Evolutionary conservation across 2,329 filamentous ascomycete species (phyloP).

Genomic region (Fulvia fulva): DNA sequence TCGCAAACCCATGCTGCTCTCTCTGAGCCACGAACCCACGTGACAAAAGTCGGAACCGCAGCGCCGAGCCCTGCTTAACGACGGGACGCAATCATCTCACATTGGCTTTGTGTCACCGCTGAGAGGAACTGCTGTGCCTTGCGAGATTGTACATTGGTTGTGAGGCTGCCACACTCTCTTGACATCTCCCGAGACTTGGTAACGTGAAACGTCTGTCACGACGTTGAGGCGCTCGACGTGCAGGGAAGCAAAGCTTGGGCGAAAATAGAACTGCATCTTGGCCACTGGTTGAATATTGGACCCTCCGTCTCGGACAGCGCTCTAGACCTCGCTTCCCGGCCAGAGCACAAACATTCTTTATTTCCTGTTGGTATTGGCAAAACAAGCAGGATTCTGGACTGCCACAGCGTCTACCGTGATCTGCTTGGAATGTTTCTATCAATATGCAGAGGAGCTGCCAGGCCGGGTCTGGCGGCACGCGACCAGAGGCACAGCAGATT

Average conservation of each 20-base stretch:
- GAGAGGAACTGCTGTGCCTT: not conserved
- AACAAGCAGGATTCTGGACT: not conserved
- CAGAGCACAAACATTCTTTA: not conserved
- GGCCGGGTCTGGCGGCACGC: not conserved
- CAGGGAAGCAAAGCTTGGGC: not conserved
- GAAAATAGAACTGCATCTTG: conserved; percentile 1
- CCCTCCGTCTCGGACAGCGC: not conserved
- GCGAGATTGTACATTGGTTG: not conserved
- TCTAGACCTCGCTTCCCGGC: not conserved
- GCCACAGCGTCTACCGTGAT: not conserved
- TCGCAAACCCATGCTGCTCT: not conserved
- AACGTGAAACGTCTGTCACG: not conserved
- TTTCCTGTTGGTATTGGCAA: not conserved
- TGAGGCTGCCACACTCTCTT: not conserved
- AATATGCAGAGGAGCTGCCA: not conserved
- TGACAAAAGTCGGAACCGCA: not conserved
- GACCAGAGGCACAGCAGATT: not conserved
- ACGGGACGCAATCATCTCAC: conserved; percentile 7
- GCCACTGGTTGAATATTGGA: conserved; percentile 5
- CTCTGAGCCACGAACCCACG: not conserved
- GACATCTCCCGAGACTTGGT: not conserved
- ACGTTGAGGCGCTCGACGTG: not conserved
- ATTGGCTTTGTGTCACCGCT: conserved; percentile 9
- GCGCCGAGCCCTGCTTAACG: not conserved
- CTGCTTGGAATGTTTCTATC: not conserved